Evolutionary conservation across 2,329 filamentous ascomycete species (phyloP).

Genomic region (Alternaria consortialis): DNA sequence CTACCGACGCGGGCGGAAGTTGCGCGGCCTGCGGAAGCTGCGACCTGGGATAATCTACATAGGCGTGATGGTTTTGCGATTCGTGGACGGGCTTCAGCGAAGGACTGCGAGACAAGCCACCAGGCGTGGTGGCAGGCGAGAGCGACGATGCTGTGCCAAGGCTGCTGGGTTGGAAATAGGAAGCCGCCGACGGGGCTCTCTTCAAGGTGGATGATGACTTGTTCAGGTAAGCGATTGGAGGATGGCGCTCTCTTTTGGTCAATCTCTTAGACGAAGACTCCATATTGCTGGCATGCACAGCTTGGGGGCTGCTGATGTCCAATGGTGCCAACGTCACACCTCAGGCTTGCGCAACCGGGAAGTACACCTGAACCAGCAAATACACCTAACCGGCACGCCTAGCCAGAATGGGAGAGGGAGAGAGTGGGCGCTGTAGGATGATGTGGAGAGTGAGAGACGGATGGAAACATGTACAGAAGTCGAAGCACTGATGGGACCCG

Average conservation of each 20-base stretch:
- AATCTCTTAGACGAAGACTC: constrained; percentile 23
- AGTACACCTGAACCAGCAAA: background rate
- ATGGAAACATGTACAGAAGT: background rate
- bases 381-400: background rate
- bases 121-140: background rate
- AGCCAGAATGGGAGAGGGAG: constrained; percentile 2
- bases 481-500: background rate
- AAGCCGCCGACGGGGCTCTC: constrained; percentile 20
- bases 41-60: constrained; percentile 10
- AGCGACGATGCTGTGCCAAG: constrained; percentile 9
- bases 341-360: constrained; percentile 5
- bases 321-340: constrained; percentile 8
- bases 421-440: background rate
- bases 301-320: constrained; percentile 6
- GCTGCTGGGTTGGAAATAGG: background rate
- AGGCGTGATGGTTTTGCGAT: constrained; percentile 13
- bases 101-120: background rate
- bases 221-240: constrained; percentile 32
- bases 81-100: constrained; percentile 28
- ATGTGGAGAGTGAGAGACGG: background rate
- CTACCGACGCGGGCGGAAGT: constrained; percentile 30
- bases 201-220: constrained; percentile 27
- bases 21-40: constrained; percentile 16
- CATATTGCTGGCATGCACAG: constrained; percentile 17
- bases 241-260: constrained; percentile 29